phyloP scores from a whole-genome alignment of 2,329 filamentous ascomycete genomes.

The Exophiala sideris region DNA sequence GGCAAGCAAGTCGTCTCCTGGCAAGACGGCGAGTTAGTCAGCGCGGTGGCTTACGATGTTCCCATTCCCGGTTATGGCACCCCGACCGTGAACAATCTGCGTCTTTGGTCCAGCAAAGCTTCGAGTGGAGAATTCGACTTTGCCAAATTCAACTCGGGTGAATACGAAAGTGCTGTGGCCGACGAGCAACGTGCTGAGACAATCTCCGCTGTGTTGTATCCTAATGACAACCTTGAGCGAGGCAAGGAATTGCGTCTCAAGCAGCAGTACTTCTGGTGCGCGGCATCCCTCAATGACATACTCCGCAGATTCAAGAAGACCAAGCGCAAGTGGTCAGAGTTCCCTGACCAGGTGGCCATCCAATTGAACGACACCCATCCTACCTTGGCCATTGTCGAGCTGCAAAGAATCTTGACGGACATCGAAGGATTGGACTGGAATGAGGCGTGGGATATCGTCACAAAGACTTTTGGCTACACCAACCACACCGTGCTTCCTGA shows the following conservation, averaged over 20 bases:
- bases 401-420: conserved; percentile 89
- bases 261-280: conserved; percentile 99
- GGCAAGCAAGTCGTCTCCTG: conserved; percentile 74
- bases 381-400: conserved; percentile 90
- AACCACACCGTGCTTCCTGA: conserved; percentile 98
- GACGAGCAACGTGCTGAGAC: conserved; percentile 98
- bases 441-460: conserved; percentile 80
- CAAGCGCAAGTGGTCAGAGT: conserved; percentile 84
- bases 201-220: conserved; percentile 94
- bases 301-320: conserved; percentile 98
- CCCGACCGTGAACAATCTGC: conserved; percentile 88
- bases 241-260: conserved; percentile 97
- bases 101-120: conserved; percentile 96
- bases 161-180: conserved; percentile 97
- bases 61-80: conserved; percentile 88
- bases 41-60: conserved; percentile 90
- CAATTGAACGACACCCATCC: conserved; percentile 98
- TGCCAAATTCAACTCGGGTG: conserved; percentile 97
- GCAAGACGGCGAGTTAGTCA: conserved; percentile 91
- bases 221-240: conserved; percentile 93
- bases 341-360: conserved; percentile 91
- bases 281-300: conserved; percentile 92
- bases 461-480: conserved; percentile 84
- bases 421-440: conserved; percentile 91
- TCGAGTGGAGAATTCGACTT: conserved; percentile 98